These are phyloP conservation scores for Phytopythium boreale DNA, from an alignment of 352 stramenopile species.

Conservation along the genomic window DNA sequence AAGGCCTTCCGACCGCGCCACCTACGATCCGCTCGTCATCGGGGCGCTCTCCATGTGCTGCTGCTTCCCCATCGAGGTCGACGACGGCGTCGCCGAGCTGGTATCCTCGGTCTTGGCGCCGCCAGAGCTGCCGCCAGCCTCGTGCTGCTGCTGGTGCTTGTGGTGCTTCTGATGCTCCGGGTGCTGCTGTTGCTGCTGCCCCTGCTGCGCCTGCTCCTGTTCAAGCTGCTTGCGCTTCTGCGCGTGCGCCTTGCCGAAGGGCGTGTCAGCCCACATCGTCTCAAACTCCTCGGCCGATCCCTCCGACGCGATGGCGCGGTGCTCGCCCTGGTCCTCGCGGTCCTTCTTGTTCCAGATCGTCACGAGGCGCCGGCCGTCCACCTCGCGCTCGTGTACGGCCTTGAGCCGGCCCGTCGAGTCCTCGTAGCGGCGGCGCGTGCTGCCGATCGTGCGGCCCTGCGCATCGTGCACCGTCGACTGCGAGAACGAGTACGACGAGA, in stretches of 20 bases:
- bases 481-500: constrained; percentile 78
- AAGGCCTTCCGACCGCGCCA: too few species aligned
- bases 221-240: constrained; percentile 40
- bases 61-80: background rate
- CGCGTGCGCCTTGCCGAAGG: constrained; percentile 62
- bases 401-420: constrained; percentile 80
- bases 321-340: constrained; percentile 61
- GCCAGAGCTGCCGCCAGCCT: background rate
- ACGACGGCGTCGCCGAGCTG: background rate
- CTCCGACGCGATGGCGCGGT: constrained; percentile 58
- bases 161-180: background rate
- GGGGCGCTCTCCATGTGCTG: background rate
- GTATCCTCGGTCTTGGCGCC: background rate
- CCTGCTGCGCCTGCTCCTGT: background rate
- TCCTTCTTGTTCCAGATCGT: constrained; percentile 73
- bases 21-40: background rate
- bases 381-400: constrained; percentile 76
- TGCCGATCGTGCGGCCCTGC: constrained; percentile 54
- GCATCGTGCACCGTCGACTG: constrained; percentile 73
- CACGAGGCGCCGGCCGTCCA: constrained; percentile 57
- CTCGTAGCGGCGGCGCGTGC: constrained; percentile 78
- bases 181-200: background rate
- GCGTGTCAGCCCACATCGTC: constrained; percentile 63
- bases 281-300: constrained; percentile 67
- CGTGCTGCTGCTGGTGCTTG: background rate